Evolutionary conservation across 2,329 filamentous ascomycete species (phyloP), one percentile per base, ranked within the genome.

Genomic region (Fusarium sp.): DNA sequence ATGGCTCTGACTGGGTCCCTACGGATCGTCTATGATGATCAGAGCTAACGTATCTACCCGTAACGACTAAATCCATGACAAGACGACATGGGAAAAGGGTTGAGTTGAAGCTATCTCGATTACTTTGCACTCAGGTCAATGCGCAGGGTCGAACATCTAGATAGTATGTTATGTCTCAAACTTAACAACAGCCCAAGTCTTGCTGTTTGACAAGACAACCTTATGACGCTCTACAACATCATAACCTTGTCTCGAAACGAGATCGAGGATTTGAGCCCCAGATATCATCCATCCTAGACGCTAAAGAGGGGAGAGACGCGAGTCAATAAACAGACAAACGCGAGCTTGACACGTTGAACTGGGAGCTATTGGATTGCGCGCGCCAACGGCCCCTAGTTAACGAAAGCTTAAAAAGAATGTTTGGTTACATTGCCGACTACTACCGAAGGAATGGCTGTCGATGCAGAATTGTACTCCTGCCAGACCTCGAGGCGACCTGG

Each of bases 391-490:
- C 15, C 25, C 7, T 24, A 40, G 19, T 32, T 36, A 26, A 36
- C 15, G 6, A 40, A 48, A 62, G 38, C 34, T 45, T 63, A 51
- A 63, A 61, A 36, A 47, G 15, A 39, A 38, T 47, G 62, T 65
- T 44, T 63, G 38, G 38, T 19, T 40, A 36, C 31, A 35, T 39
- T 35, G 35, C 5, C 39, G 31, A 42, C 13, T 38, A 19, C 25
- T 15, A 12, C n/a, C 31, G 53, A 64, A 19, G 49, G 58, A 65
- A 65, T 66, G 62, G 62, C 48, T 49, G 10, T 55, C 58, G 47
- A 45, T 51, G n/a, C 28, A 40, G 15, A 40, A 54, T 45, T n/a
- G n/a, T n/a, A 34, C 41, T 38, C 42, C 38, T 31, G 29, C 19
- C 11, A 56, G 49, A 39, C 60, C 53, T 45, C 7, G 25, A 63